A percentile compares a stretch with the other conserved stretches of the same genome.
Evolutionary conservation across 2,329 filamentous ascomycete genomes (phyloP).

Genomic region (Exophiala bonariae): DNA sequence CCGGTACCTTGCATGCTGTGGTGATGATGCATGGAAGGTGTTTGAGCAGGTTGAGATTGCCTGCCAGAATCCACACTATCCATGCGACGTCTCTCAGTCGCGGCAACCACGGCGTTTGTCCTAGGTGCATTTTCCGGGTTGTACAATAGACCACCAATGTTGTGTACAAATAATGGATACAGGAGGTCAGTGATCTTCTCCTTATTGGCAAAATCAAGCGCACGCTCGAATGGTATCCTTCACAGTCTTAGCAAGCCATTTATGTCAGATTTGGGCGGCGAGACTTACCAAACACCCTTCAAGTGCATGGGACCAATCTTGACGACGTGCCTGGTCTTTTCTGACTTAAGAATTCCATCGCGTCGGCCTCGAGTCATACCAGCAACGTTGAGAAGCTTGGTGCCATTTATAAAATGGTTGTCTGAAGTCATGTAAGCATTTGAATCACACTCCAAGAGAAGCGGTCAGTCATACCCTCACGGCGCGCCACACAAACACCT

Average conservation of each 20-base stretch:
- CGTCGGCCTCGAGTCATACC: slow-evolving; percentile 95
- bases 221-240: slow-evolving; percentile 97
- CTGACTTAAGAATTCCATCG: slow-evolving; percentile 96
- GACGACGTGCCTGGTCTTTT: slow-evolving; percentile 93
- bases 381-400: slow-evolving; percentile 93
- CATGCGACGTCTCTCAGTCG: slow-evolving; percentile 69
- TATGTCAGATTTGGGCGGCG: not conserved
- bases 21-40: slow-evolving; percentile 61
- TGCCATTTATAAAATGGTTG: slow-evolving; percentile 99
- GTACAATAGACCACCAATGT: slow-evolving; percentile 90
- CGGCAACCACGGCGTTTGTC: slow-evolving; percentile 83
- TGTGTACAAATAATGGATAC: slow-evolving; percentile 96
- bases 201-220: slow-evolving; percentile 98
- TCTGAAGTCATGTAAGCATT: slow-evolving; percentile 54
- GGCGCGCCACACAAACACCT: slow-evolving; percentile 89
- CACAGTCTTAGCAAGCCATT: slow-evolving; percentile 15
- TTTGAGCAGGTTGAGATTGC: slow-evolving; percentile 51
- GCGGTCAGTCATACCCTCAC: slow-evolving; percentile 69
- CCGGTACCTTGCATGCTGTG: slow-evolving; percentile 64
- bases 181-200: slow-evolving; percentile 96
- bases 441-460: not conserved
- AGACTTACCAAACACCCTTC: slow-evolving; percentile 88
- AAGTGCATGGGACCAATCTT: slow-evolving; percentile 99
- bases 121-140: slow-evolving; percentile 85
- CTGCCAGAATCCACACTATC: slow-evolving; percentile 57